These are phyloP conservation scores for Evansstolkia leycettana DNA, from an alignment of 495 filamentous ascomycete genomes.

Conservation along the genomic window DNA sequence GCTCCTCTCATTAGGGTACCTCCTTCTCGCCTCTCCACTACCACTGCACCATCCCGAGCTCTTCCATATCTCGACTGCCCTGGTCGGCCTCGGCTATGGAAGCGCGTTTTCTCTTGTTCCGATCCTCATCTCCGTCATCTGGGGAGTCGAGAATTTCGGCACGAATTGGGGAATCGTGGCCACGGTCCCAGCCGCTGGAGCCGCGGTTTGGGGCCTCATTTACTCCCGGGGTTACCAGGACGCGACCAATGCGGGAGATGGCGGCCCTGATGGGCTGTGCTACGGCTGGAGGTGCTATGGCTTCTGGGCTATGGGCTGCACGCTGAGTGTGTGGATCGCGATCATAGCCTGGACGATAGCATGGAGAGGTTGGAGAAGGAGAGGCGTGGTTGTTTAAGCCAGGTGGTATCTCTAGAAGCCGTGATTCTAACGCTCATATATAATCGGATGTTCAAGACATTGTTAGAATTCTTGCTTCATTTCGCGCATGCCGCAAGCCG, in stretches of 20 bases:
- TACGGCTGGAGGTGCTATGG: conserved; percentile 74
- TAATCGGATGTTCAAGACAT: too few species aligned
- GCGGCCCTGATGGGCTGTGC: conserved; percentile 29
- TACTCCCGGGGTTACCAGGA: conserved; percentile 74
- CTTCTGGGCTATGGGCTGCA: conserved; percentile 66
- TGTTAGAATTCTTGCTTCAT: too few species aligned
- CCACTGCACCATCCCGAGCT: conserved; percentile 53
- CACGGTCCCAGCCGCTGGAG: conserved; percentile 75
- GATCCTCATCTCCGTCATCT: conserved; percentile 86
- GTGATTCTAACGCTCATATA: too few species aligned
- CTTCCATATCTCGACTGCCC: conserved; percentile 68
- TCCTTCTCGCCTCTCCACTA: conserved; percentile 59
- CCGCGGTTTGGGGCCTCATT: conserved; percentile 72
- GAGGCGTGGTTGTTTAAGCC: conserved; percentile 56
- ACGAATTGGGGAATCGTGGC: conserved; percentile 96
- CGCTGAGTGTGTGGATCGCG: conserved; percentile 63
- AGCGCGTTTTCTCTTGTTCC: conserved; percentile 80
- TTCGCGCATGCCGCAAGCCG: too few species aligned
- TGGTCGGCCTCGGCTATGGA: conserved; percentile 84
- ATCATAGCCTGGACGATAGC: conserved; percentile 60
- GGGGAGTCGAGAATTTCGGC: conserved; percentile 96
- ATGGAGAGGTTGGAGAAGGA: conserved; percentile 76
- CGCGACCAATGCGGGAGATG: conserved; percentile 28
- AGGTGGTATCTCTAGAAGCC: too few species aligned
- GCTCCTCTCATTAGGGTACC: conserved; percentile 63